A percentile compares a stretch with the other conserved stretches of the same genome.
phyloP scores from a whole-genome alignment of 306 rosid species.

The Vigna trinervia region DNA sequence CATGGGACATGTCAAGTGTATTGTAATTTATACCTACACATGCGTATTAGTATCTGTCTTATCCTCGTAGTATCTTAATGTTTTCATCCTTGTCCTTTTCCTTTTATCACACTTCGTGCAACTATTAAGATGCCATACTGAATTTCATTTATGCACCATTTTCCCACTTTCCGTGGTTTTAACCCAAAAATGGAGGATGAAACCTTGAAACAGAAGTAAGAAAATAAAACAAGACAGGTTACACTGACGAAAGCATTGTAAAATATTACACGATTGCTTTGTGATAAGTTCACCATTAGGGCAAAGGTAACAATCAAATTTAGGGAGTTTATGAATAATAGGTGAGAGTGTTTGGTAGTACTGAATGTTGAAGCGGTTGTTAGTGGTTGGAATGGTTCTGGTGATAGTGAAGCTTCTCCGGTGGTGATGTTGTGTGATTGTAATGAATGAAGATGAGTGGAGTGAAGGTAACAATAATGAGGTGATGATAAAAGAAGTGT shows the following conservation, averaged over 20 bases:
- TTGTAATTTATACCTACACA: no score
- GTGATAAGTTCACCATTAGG: slow-evolving; percentile 23
- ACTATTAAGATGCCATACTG: neutral
- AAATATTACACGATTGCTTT: neutral
- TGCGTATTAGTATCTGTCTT: no score
- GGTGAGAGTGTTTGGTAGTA: slow-evolving; percentile 34
- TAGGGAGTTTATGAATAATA: slow-evolving; percentile 37
- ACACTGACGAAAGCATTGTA: neutral
- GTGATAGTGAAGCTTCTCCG: slow-evolving; percentile 35
- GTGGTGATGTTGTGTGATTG: slow-evolving; percentile 26
- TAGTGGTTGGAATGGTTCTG: slow-evolving; percentile 40
- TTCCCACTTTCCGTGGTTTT: neutral
- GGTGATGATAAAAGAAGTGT: slow-evolving; percentile 13
- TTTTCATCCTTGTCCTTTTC: neutral
- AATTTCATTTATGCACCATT: neutral
- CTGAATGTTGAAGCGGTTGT: slow-evolving; percentile 37
- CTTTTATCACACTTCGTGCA: neutral
- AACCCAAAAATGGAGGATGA: neutral
- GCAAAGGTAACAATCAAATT: slow-evolving; percentile 44
- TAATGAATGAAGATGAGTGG: slow-evolving; percentile 47
- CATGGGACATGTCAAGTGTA: no score
- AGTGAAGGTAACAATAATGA: slow-evolving; percentile 37
- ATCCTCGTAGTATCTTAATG: neutral
- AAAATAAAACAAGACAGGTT: neutral
- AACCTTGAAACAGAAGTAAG: slow-evolving; percentile 8